A percentile compares a stretch with the other conserved stretches of the same genome.
These are phyloP conservation scores for Solanum etuberosum DNA, from an alignment of 257 asterid genomes.

Conservation along the genomic window DNA sequence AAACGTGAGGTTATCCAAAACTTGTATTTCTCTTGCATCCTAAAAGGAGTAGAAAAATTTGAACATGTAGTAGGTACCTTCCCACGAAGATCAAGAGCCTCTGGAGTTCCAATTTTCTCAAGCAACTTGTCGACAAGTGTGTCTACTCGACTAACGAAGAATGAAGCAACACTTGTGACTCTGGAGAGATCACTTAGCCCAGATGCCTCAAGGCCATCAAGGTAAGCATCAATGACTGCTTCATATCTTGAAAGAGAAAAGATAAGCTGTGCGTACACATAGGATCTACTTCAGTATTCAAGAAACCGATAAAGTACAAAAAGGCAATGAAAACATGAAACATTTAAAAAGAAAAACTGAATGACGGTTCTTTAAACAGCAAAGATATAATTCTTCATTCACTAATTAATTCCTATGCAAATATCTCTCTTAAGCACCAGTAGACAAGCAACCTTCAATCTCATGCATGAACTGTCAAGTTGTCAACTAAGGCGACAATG, in stretches of 20 bases:
- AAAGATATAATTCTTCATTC: neutral
- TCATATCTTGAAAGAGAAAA: conserved; percentile 94
- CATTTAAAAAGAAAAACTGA: neutral
- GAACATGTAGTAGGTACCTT: conserved; percentile 43
- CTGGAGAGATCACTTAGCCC: conserved; percentile 88
- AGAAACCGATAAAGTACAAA: neutral
- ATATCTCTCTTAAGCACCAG: neutral
- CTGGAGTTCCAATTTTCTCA: conserved; percentile 89
- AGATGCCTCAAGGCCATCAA: conserved; percentile 97
- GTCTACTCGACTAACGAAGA: conserved; percentile 97
- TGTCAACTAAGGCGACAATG: neutral
- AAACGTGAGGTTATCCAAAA: neutral
- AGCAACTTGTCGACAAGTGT: conserved; percentile 93
- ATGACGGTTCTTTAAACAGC: neutral
- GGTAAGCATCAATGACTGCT: conserved; percentile 97
- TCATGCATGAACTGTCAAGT: neutral
- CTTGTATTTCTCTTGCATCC: neutral
- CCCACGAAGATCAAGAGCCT: conserved; percentile 93
- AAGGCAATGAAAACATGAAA: neutral
- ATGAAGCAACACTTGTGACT: conserved; percentile 95
- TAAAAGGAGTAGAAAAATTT: neutral
- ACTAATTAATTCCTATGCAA: neutral
- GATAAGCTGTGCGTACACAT: conserved; percentile 57
- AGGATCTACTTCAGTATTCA: conserved; percentile 12
- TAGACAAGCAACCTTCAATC: neutral